These are phyloP conservation scores for Epicoccum nigrum DNA, from an alignment of 2,329 filamentous ascomycete genomes.

Conservation along the genomic window DNA sequence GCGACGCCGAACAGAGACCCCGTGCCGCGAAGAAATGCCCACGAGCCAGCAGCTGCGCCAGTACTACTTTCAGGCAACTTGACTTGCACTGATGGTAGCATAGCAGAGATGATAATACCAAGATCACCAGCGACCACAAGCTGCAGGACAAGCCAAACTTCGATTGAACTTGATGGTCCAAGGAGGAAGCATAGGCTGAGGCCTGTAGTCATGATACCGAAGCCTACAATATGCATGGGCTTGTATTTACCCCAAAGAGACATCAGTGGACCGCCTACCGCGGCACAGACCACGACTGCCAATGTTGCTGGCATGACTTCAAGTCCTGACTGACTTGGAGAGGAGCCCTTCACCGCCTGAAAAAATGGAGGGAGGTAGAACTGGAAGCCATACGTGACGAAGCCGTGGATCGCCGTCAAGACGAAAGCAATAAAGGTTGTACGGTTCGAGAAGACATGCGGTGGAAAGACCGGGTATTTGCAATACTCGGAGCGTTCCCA, in stretches of 20 bases:
- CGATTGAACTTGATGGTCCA: conserved; percentile 11
- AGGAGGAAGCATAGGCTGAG: conserved; percentile 28
- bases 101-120: conserved; percentile 35
- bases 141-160: conserved; percentile 33
- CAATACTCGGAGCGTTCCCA: conserved; percentile 48
- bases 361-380: conserved; percentile 40
- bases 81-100: conserved; percentile 40
- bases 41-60: conserved; percentile 32
- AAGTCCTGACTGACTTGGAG: conserved; percentile 32
- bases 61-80: conserved; percentile 31
- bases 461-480: conserved; percentile 49
- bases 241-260: conserved; percentile 34
- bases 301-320: conserved; percentile 37
- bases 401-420: conserved; percentile 40
- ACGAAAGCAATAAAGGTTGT: conserved; percentile 48
- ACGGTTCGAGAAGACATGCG: conserved; percentile 53
- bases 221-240: conserved; percentile 35
- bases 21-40: conserved; percentile 38
- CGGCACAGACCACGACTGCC: conserved; percentile 30
- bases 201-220: conserved; percentile 28
- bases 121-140: conserved; percentile 30
- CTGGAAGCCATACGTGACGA: conserved; percentile 36
- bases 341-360: conserved; percentile 33
- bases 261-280: conserved; percentile 30
- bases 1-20: conserved; percentile 41